A percentile compares a stretch with the other conserved stretches of the same genome.
Evolutionary conservation across 2,329 filamentous ascomycete genomes (phyloP).

Genomic region (Botrytis byssoidea): DNA sequence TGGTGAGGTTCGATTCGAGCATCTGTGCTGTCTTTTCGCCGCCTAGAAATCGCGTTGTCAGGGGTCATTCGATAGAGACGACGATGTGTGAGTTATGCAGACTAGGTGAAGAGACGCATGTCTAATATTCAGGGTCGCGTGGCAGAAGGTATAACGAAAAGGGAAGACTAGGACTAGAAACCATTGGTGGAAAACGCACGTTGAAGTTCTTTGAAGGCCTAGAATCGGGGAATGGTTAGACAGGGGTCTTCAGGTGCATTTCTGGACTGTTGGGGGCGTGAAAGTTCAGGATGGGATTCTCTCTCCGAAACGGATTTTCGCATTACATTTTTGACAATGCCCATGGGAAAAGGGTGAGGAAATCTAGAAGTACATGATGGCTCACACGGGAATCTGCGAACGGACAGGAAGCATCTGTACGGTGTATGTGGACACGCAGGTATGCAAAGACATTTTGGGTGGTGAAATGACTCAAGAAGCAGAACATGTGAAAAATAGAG

Average conservation of each 20-base stretch:
- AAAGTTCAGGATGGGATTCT: slow-evolving; percentile 5
- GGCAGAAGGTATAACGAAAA: not conserved
- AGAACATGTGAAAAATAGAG: not conserved
- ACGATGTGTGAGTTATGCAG: not conserved
- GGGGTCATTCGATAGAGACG: not conserved
- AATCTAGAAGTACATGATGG: not conserved
- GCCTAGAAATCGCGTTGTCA: slow-evolving; percentile 24
- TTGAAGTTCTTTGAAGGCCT: slow-evolving; percentile 21
- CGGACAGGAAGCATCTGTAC: not conserved
- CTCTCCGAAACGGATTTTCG: not conserved
- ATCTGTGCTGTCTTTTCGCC: slow-evolving; percentile 55
- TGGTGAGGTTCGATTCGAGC: slow-evolving; percentile 53
- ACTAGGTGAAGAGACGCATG: not conserved
- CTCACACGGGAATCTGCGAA: slow-evolving; percentile 3
- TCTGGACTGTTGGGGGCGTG: not conserved
- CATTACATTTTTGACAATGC: not conserved
- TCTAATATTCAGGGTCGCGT: not conserved
- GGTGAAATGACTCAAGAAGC: not conserved
- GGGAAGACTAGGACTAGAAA: slow-evolving; percentile 1
- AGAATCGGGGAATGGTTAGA: slow-evolving; percentile 13
- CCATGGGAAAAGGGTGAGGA: not conserved
- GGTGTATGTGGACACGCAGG: not conserved
- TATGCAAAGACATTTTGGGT: not conserved
- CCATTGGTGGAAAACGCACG: slow-evolving; percentile 13
- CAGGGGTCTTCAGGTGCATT: slow-evolving; percentile 7